These are phyloP conservation scores for Biancaea sappan DNA, from an alignment of 306 rosid genomes.

Conservation along the genomic window DNA sequence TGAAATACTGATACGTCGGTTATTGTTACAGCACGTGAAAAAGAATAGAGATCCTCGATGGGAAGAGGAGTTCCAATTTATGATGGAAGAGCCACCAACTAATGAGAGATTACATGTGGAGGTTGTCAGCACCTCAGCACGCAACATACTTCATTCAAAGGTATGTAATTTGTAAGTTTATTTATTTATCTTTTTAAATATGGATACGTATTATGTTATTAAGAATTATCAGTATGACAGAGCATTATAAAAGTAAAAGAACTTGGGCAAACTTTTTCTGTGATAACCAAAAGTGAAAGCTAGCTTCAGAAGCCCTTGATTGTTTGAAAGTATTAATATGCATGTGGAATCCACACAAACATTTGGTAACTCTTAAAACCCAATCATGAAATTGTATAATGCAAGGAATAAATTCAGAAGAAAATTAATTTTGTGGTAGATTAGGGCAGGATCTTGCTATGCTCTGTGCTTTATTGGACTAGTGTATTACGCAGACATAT, in stretches of 20 bases:
- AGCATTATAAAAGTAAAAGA: neutral
- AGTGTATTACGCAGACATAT: neutral
- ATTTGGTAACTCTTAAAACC: neutral
- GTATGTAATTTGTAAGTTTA: slow-evolving; percentile 40
- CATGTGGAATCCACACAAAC: neutral
- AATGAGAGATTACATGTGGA: slow-evolving; percentile 78
- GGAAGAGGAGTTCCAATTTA: slow-evolving; percentile 81
- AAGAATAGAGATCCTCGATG: slow-evolving; percentile 92
- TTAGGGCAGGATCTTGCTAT: neutral
- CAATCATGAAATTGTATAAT: neutral
- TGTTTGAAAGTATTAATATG: neutral
- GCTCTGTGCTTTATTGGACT: neutral
- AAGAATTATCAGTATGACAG: neutral
- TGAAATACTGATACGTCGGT: neutral
- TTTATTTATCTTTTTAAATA: neutral
- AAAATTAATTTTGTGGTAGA: neutral
- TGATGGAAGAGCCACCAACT: slow-evolving; percentile 74
- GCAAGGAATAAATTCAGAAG: neutral
- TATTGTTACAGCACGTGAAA: slow-evolving; percentile 53
- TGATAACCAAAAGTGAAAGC: neutral
- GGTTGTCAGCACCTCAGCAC: slow-evolving; percentile 80
- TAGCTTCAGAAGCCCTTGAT: neutral
- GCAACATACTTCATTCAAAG: slow-evolving; percentile 74
- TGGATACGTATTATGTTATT: neutral
- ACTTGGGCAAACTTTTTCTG: neutral